Evolutionary conservation across 768 basidiomycete genomes (phyloP), one percentile per base, ranked within the genome.

Genomic region (Lentinula lateritia): DNA sequence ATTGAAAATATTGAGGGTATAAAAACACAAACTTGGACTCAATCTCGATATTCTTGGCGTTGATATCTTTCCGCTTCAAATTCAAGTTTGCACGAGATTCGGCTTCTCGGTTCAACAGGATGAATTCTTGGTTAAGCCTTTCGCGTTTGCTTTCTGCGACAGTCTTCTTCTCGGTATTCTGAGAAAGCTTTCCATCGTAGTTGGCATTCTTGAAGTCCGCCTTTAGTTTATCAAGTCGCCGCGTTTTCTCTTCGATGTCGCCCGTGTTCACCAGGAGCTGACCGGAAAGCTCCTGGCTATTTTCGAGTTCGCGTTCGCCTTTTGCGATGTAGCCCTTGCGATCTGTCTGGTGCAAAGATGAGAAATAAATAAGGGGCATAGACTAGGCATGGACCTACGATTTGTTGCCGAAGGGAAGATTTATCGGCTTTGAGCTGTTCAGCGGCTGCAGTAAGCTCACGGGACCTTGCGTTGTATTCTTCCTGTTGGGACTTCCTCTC

Each of bases 31-130:
- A 59, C 58, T 15, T 86, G 58, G 80, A 86, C 64, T 83, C 76
- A 13, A 94, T 78, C 43, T 94, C 91, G 15, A 75, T 76, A 50
- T 77, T 75, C 74, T 90, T 92, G 60, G 74, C 79, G 70, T 80
- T 83, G 48, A 87, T 70, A 64, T 95, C 92, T 0, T 76, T 76
- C 62, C 86, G 78, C 68, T 92, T 90, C 63, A 96, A 68, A 43
- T 89, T 85, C 57, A 98, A 71, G 66, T 84, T 88, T 2, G 95
- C 93, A 48, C 96, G 78, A 1, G 84, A 78, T 58, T 95, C 90
- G 0, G 92, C 88, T 70, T 98, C 94, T 50, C 84, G 67, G 66
- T 85, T 93, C 66, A 97, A 73, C 1, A 78, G 74, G 36, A 84
- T 79, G 45, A 95, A 78, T 63, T 97, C 95, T 0, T 72, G 65